phyloP scores from a whole-genome alignment of 192 early-diverging fungal genomes.

The Backusella psychrophila region DNA sequence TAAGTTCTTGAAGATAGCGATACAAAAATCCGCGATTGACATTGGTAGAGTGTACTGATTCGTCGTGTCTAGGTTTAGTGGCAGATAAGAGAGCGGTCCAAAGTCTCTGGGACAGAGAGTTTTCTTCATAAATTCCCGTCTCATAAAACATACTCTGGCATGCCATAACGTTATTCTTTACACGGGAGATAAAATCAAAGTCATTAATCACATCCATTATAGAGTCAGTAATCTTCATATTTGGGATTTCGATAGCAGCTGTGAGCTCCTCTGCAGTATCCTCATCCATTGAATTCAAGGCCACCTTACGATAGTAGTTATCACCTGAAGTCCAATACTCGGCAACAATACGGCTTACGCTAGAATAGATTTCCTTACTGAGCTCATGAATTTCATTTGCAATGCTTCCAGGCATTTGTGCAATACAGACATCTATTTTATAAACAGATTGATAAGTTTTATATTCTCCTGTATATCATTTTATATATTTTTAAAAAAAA shows the following conservation, averaged over 20 bases:
- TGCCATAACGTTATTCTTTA: background rate
- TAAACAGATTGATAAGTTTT: background rate
- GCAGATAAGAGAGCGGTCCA: constrained; percentile 1
- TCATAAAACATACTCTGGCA: background rate
- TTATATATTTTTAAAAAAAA: background rate
- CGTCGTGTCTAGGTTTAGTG: background rate
- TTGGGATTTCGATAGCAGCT: background rate
- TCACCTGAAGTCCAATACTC: background rate
- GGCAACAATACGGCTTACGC: background rate
- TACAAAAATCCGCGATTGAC: background rate
- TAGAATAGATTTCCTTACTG: constrained; percentile 4
- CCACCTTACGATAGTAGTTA: background rate
- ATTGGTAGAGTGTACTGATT: background rate
- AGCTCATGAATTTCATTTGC: constrained; percentile 12
- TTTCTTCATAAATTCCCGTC: too few relatives aligned
- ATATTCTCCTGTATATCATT: background rate
- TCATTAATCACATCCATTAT: background rate
- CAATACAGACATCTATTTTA: constrained; percentile 5
- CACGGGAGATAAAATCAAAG: background rate
- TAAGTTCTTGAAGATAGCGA: background rate
- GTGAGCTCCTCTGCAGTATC: background rate
- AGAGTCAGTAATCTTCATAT: constrained; percentile 5
- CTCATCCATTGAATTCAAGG: background rate
- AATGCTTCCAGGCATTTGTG: constrained; percentile 15
- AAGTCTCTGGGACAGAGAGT: background rate